Evolutionary conservation across 164 flowering plant species (phyloP), one percentile per base, ranked within the genome.

Genomic region (Pachysandra terminalis): DNA sequence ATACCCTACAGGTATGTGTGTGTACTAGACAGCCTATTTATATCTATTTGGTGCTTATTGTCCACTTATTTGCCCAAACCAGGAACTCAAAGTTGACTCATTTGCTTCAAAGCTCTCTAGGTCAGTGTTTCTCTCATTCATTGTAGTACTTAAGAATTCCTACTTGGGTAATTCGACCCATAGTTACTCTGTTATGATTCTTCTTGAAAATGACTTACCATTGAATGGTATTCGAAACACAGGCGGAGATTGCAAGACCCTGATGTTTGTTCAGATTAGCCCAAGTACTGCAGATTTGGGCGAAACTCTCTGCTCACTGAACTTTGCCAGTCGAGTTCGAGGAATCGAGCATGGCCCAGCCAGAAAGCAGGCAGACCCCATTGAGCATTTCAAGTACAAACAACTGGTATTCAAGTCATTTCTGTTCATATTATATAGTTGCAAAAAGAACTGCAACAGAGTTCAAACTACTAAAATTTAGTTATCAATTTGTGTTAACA

Each of bases 41-140:
- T 25, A 0, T 66, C n/a, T 56, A 17, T 41, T 49, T 27, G 54
- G 16, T 55, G 10, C 54, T 32, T 56, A 19, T 35, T 27, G 12
- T 51, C 37, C 28, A 65, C 7, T 23, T 61, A 17, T 70, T 27
- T 6, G 67, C 57, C 59, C 40, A 65, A 26, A 40, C n/a, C 85
- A 88, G 96, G 84, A 93, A 93, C 77, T 93, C 98, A 41, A 93
- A 89, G 85, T 90, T 90, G 73, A 93, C 98, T 17, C 98, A 93
- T 83, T 71, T 93, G 82, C 86, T 93, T 75, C 98, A 93, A 74
- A 90, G 87, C 69, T 93, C 98, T 67, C 77, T 93, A 45, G 98
- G 98, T 93, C 72, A 82, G 90, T 16, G 28, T 67, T 16, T 25
- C 57, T 60, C 19, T 53, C 7, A 53, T 16, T 28, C n/a, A 5